Conservation (phyloP, 2,329 filamentous ascomycete species). For the Pseudocercospora fuligena region DNA sequence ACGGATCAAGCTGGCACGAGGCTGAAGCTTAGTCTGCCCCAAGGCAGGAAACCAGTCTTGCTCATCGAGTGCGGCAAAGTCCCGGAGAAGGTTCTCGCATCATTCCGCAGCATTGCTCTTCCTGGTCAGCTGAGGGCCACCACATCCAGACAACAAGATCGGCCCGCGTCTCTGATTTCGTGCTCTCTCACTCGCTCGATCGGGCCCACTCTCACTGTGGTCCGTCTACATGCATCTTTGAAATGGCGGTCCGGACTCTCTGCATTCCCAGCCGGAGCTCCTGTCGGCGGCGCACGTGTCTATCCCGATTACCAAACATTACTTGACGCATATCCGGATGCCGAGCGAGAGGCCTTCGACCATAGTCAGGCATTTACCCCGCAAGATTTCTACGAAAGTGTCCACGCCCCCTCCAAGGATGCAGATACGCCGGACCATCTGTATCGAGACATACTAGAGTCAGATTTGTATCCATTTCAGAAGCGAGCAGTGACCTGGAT, state of each 20-base stretch:
- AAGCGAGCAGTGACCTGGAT: constrained; percentile 73
- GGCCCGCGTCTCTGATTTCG: constrained; percentile 25
- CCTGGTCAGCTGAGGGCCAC: constrained; percentile 23
- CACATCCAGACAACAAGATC: constrained; percentile 16
- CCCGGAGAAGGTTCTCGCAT: constrained; percentile 19
- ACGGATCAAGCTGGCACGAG: constrained; percentile 23
- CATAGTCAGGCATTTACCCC: constrained; percentile 48
- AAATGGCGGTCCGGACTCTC: constrained; percentile 39
- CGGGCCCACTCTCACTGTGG: constrained; percentile 32
- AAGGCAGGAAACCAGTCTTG: constrained; percentile 29
- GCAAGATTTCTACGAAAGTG: constrained; percentile 71
- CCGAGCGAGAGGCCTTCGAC: constrained; percentile 26
- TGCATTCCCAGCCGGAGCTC: constrained; percentile 36
- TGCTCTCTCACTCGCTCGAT: constrained; percentile 34
- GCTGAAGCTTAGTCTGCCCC: constrained; percentile 29
- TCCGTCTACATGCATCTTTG: constrained; percentile 36
- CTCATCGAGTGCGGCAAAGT: constrained; percentile 31
- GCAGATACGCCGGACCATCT: constrained; percentile 14
- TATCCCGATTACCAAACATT: constrained; percentile 38
- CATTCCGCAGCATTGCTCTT: constrained; percentile 26
- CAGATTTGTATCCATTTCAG: constrained; percentile 71
- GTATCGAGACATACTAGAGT: constrained; percentile 34
- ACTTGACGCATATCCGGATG: constrained; percentile 33
- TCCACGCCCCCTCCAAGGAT: constrained; percentile 63
- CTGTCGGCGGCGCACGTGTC: constrained; percentile 28